Evolutionary conservation across 2,329 filamentous ascomycete species (phyloP).

Genomic region (Dactylellina drechsleri): DNA sequence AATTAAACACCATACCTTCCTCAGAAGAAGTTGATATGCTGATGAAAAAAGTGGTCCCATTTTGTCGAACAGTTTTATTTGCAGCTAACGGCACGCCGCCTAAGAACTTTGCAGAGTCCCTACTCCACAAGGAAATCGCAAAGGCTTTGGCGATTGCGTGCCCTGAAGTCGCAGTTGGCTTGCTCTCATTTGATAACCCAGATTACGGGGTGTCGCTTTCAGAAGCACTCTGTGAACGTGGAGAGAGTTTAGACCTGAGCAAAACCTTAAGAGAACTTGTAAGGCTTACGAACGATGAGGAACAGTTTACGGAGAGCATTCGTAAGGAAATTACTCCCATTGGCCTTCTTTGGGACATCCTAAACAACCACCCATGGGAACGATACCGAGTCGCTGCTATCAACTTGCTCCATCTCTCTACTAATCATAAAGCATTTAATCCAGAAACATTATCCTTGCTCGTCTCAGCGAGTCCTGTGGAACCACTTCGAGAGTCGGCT

Average conservation of each 20-base stretch:
- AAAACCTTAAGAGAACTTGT: neutral
- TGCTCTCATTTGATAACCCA: constrained; percentile 37
- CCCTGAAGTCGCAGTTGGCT: constrained; percentile 35
- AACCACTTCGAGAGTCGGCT: constrained; percentile 52
- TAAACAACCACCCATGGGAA: constrained; percentile 39
- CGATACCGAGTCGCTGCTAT: constrained; percentile 38
- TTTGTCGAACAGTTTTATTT: constrained; percentile 22
- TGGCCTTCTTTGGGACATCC: constrained; percentile 6
- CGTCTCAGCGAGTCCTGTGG: constrained; percentile 14
- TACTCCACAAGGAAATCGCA: constrained; percentile 45
- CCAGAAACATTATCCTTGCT: neutral
- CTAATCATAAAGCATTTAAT: constrained; percentile 2
- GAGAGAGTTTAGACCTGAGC: constrained; percentile 6
- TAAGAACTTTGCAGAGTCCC: constrained; percentile 27
- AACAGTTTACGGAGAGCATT: no score
- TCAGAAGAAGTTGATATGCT: neutral
- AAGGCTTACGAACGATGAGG: neutral
- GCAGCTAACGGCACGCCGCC: constrained; percentile 22
- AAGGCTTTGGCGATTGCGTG: constrained; percentile 22
- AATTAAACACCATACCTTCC: constrained; percentile 21
- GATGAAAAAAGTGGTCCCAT: constrained; percentile 14
- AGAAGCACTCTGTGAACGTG: constrained; percentile 12
- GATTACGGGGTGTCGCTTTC: constrained; percentile 48
- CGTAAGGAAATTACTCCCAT: constrained; percentile 1
- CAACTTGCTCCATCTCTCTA: constrained; percentile 38